Conservation (phyloP, 2,329 filamentous ascomycete genomes). For the Claviceps maximensis region DNA sequence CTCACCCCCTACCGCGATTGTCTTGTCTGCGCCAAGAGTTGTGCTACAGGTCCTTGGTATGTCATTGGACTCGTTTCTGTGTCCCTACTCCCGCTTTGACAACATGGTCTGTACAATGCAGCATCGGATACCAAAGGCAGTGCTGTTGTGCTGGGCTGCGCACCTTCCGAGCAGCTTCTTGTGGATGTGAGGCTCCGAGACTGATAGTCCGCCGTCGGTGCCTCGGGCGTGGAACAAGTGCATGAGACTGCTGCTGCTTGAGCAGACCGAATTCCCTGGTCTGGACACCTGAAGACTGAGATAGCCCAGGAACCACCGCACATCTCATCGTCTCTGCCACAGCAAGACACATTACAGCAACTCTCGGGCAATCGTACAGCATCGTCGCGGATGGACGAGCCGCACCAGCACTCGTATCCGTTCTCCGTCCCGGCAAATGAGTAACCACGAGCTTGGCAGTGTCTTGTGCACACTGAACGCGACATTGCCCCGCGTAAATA, state of each 20-base stretch:
- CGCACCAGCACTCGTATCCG: conserved; percentile 39
- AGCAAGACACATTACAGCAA: conserved; percentile 13
- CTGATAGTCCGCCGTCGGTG: neutral
- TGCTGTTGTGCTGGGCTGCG: neutral
- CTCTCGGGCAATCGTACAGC: conserved; percentile 13
- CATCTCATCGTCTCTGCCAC: conserved; percentile 6
- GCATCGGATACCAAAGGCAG: neutral
- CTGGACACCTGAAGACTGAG: conserved; percentile 9
- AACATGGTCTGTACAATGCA: neutral
- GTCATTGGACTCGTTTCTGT: neutral
- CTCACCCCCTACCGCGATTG: neutral
- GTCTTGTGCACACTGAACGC: conserved; percentile 32
- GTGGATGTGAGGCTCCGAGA: neutral
- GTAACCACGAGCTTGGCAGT: conserved; percentile 29
- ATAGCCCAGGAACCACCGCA: conserved; percentile 17
- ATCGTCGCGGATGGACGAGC: conserved; percentile 14
- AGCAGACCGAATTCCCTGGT: neutral
- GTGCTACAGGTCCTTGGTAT: neutral
- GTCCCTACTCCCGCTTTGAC: neutral
- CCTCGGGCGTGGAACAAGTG: neutral
- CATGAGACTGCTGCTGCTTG: too few species aligned
- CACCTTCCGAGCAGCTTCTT: neutral
- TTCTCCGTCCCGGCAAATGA: conserved; percentile 37
- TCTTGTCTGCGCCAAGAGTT: conserved; percentile 4
- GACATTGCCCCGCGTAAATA: conserved; percentile 28